phyloP scores from a whole-genome alignment of 352 stramenopile species.

The Globisporangium okanoganense region DNA sequence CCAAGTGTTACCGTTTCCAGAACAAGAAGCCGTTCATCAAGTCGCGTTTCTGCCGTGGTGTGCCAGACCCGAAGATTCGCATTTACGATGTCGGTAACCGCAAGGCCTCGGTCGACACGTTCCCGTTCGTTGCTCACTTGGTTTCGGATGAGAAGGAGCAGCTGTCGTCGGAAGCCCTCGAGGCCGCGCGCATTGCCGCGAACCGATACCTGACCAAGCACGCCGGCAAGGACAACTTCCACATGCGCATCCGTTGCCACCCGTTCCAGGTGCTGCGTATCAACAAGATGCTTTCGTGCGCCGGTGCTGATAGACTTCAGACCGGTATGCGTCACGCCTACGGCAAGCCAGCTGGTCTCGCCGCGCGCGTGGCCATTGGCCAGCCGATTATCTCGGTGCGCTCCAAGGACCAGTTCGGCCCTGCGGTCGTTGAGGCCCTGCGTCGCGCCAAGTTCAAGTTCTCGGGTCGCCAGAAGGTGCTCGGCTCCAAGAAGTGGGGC shows the following conservation, averaged over 20 bases:
- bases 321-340: slow-evolving; percentile 99
- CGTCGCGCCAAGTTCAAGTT: slow-evolving; percentile 99
- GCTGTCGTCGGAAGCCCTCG: slow-evolving; percentile 97
- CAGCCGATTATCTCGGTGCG: slow-evolving; percentile 98
- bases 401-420: slow-evolving; percentile 94
- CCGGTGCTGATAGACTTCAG: slow-evolving; percentile 97
- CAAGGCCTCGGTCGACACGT: slow-evolving; percentile 97
- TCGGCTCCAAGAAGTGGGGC: slow-evolving; percentile 99
- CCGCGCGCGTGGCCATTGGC: slow-evolving; percentile 98
- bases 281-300: slow-evolving; percentile 99
- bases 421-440: slow-evolving; percentile 96
- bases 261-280: slow-evolving; percentile 99
- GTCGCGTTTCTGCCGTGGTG: slow-evolving; percentile 99
- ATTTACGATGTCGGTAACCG: slow-evolving; percentile 99
- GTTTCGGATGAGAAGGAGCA: slow-evolving; percentile 92
- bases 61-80: slow-evolving; percentile 95
- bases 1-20: slow-evolving; percentile 99
- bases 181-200: slow-evolving; percentile 97
- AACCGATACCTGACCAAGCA: slow-evolving; percentile 99
- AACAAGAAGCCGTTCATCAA: slow-evolving; percentile 99
- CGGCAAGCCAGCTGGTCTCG: slow-evolving; percentile 97
- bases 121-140: slow-evolving; percentile 98
- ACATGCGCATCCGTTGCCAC: slow-evolving; percentile 99
- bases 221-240: slow-evolving; percentile 98
- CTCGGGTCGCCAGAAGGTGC: slow-evolving; percentile 99